These are phyloP conservation scores for Sporothrix pseudoabietina DNA, from an alignment of 2,329 filamentous ascomycete species.

Conservation along the genomic window DNA sequence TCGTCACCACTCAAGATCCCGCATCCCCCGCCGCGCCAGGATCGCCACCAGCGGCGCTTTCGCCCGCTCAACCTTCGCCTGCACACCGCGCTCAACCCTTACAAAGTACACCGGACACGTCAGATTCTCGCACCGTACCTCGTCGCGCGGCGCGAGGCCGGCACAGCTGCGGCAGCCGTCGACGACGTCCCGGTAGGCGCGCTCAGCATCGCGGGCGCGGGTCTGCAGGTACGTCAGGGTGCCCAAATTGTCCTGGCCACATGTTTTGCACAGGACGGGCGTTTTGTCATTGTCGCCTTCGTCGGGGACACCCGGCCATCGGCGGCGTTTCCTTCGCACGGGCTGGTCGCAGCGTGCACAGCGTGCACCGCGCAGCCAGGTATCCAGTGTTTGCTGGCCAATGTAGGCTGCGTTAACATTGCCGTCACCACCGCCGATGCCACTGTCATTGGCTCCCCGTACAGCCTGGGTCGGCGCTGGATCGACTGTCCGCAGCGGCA, in stretches of 20 bases:
- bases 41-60: constrained; percentile 43
- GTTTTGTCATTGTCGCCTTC: constrained; percentile 30
- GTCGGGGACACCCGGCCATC: constrained; percentile 6
- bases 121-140: constrained; percentile 83
- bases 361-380: constrained; percentile 80
- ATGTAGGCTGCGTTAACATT: constrained; percentile 34
- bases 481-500: constrained; percentile 47
- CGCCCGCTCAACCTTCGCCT: constrained; percentile 47
- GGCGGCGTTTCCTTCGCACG: constrained; percentile 39
- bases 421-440: constrained; percentile 29
- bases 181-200: constrained; percentile 63
- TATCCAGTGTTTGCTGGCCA: constrained; percentile 77
- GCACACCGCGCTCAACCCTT: constrained; percentile 63
- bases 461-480: constrained; percentile 47
- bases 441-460: background rate
- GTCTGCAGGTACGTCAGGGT: constrained; percentile 67
- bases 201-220: constrained; percentile 65
- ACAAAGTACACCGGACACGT: constrained; percentile 94
- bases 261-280: constrained; percentile 53
- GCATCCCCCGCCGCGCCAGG: constrained; percentile 40
- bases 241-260: constrained; percentile 55
- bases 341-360: constrained; percentile 76
- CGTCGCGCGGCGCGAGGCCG: constrained; percentile 69
- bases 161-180: constrained; percentile 80
- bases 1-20: constrained; percentile 43